Percentiles rank a stretch among this genome's conserved stretches.
phyloP scores from a whole-genome alignment of 2,329 filamentous ascomycete genomes.

The Stachybotrys echinatus region DNA sequence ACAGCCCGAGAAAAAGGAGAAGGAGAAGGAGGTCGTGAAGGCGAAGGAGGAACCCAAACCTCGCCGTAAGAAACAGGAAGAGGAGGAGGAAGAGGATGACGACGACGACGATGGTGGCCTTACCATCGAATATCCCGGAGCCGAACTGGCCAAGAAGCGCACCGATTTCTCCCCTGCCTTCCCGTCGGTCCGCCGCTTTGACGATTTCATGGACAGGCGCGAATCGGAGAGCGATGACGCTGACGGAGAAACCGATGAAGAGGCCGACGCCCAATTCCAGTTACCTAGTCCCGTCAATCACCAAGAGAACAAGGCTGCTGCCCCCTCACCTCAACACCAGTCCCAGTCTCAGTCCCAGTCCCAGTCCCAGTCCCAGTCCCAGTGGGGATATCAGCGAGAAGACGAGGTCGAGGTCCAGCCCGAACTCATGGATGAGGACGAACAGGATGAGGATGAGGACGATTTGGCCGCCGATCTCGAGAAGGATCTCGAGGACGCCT shows the following conservation, averaged over 20 bases:
- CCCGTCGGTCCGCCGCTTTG: slow-evolving; percentile 42
- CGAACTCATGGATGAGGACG: slow-evolving; percentile 21
- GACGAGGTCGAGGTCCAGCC: slow-evolving; percentile 7
- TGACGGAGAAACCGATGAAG: slow-evolving; percentile 42
- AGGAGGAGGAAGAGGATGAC: slow-evolving; percentile 49
- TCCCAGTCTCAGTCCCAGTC: slow-evolving; percentile 2
- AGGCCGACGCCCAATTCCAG: slow-evolving; percentile 45
- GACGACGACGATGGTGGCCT: slow-evolving; percentile 53
- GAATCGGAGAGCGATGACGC: slow-evolving; percentile 40
- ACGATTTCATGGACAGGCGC: slow-evolving; percentile 44
- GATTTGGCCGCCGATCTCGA: slow-evolving; percentile 36
- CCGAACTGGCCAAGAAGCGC: slow-evolving; percentile 27
- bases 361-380: not conserved
- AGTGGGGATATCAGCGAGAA: slow-evolving; percentile 10
- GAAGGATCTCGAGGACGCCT: slow-evolving; percentile 46
- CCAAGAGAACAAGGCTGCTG: slow-evolving; percentile 33
- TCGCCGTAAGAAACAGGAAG: slow-evolving; percentile 28
- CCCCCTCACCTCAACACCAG: slow-evolving; percentile 2
- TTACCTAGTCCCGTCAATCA: slow-evolving; percentile 48
- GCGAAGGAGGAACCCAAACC: slow-evolving; percentile 20
- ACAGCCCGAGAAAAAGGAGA: slow-evolving; percentile 18
- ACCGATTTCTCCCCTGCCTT: slow-evolving; percentile 46
- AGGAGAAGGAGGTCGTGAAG: slow-evolving; percentile 23
- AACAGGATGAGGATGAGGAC: slow-evolving; percentile 22
- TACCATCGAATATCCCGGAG: slow-evolving; percentile 55